Evolutionary conservation across 2,329 filamentous ascomycete genomes (phyloP).

Genomic region (Apiospora koreana): DNA sequence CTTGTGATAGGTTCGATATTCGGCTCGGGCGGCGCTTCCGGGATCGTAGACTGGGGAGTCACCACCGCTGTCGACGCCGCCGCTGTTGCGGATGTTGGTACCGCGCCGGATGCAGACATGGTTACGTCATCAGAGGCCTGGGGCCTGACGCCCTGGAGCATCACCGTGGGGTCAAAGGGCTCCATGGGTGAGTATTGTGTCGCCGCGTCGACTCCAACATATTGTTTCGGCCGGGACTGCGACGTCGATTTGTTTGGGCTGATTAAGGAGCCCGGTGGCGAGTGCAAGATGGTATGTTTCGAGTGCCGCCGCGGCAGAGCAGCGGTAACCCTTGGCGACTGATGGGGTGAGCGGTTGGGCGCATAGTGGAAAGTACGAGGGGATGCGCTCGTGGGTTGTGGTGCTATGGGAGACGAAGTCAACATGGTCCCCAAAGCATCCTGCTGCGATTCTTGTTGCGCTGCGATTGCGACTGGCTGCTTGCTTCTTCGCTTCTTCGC

Average conservation of each 20-base stretch:
- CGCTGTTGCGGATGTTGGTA: slow-evolving; percentile 7
- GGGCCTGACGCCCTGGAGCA: slow-evolving; percentile 26
- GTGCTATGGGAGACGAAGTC: slow-evolving; percentile 56
- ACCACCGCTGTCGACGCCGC: slow-evolving; percentile 12
- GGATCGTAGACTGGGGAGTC: neutral
- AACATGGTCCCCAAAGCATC: slow-evolving; percentile 58
- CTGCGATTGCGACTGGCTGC: slow-evolving; percentile 1
- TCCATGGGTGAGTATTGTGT: slow-evolving; percentile 53
- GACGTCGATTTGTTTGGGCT: slow-evolving; percentile 28
- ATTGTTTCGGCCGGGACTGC: slow-evolving; percentile 36
- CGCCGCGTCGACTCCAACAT: slow-evolving; percentile 49
- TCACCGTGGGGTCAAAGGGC: slow-evolving; percentile 41
- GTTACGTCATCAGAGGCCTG: slow-evolving; percentile 10
- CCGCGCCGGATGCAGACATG: neutral
- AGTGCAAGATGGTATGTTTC: slow-evolving; percentile 30
- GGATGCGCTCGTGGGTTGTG: slow-evolving; percentile 54
- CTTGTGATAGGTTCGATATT: slow-evolving; percentile 23
- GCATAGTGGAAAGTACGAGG: slow-evolving; percentile 52
- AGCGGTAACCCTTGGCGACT: slow-evolving; percentile 42
- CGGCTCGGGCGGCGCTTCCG: slow-evolving; percentile 24
- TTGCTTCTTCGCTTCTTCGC: slow-evolving; percentile 1
- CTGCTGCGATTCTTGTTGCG: slow-evolving; percentile 32
- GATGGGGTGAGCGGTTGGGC: slow-evolving; percentile 44
- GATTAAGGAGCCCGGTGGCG: slow-evolving; percentile 25
- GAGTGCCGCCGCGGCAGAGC: slow-evolving; percentile 43